A percentile compares a stretch with the other conserved stretches of the same genome.
These are phyloP conservation scores for Polysphondylium violaceum DNA, from an alignment of 78 protist species.

Conservation along the genomic window DNA sequence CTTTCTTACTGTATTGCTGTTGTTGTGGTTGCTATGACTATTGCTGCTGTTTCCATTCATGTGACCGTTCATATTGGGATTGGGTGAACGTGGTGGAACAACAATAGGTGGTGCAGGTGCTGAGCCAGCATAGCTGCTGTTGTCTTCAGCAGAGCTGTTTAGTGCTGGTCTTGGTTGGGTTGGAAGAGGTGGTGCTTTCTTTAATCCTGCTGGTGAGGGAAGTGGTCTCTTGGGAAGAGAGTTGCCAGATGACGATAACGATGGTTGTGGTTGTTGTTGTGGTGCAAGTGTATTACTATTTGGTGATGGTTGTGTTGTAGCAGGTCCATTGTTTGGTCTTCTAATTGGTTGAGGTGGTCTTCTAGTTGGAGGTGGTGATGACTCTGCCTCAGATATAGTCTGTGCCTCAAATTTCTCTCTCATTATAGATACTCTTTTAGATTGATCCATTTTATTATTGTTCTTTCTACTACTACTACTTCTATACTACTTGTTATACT, in stretches of 20 bases:
- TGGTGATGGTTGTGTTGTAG: not conserved
- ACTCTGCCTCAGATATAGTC: constrained; percentile 22
- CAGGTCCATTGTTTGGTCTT: not conserved
- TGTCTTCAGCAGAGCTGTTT: not conserved
- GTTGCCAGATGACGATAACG: not conserved
- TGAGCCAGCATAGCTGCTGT: not conserved
- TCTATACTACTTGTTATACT: too few species aligned
- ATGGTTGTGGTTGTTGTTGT: not conserved
- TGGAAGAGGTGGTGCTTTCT: constrained; percentile 73
- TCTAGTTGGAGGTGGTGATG: constrained; percentile 58
- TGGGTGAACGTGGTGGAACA: constrained; percentile 19
- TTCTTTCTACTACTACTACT: too few species aligned
- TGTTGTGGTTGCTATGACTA: not conserved
- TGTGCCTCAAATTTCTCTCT: constrained; percentile 80
- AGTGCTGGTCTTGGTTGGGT: constrained; percentile 68
- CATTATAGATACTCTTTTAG: constrained; percentile 74
- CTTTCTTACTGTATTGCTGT: not conserved
- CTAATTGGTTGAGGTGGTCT: constrained; percentile 50
- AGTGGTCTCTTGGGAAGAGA: constrained; percentile 50
- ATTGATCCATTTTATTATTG: constrained; percentile 64
- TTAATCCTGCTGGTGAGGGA: constrained; percentile 17
- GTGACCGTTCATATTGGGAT: not conserved
- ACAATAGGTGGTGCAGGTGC: constrained; percentile 21
- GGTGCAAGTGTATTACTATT: not conserved
- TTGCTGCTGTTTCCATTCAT: not conserved